Conservation (phyloP, 345 rosid species). For the Mangifera indica region DNA sequence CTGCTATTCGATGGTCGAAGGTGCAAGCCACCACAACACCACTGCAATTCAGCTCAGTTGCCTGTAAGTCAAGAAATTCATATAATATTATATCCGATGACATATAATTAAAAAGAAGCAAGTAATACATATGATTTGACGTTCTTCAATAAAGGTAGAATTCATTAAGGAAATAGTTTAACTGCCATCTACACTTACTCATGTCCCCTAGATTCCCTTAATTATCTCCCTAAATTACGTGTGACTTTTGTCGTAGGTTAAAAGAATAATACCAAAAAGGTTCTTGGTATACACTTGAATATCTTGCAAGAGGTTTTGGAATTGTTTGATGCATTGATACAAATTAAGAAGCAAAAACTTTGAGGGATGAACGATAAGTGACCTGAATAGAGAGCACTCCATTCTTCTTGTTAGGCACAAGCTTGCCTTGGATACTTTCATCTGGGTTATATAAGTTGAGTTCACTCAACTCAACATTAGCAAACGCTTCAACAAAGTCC, state of each 20-base stretch:
- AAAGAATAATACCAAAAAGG: too few relatives aligned
- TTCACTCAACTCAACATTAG: constrained; percentile 49
- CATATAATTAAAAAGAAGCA: too few relatives aligned
- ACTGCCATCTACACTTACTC: background rate
- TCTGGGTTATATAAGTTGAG: constrained; percentile 73
- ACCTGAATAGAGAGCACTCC: constrained; percentile 85
- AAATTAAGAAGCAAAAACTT: too few relatives aligned
- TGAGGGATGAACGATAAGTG: background rate
- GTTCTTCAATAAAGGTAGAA: too few relatives aligned
- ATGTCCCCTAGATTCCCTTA: background rate
- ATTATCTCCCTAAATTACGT: background rate
- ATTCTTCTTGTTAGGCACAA: constrained; percentile 52
- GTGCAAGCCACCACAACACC: constrained; percentile 64
- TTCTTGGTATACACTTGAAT: too few relatives aligned
- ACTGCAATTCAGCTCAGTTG: constrained; percentile 62
- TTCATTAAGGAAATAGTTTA: background rate
- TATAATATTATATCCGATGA: too few relatives aligned
- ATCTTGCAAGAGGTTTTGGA: too few relatives aligned
- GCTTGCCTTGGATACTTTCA: constrained; percentile 53
- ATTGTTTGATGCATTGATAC: too few relatives aligned
- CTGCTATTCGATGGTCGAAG: constrained; percentile 77
- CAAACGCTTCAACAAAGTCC: constrained; percentile 61
- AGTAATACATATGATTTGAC: too few relatives aligned
- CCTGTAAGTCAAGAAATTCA: constrained; percentile 35
- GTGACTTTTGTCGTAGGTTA: too few relatives aligned